A percentile compares a stretch with the other conserved stretches of the same genome.
These are phyloP conservation scores for Penicillium odoratum DNA, from an alignment of 495 filamentous ascomycete species.

Conservation along the genomic window DNA sequence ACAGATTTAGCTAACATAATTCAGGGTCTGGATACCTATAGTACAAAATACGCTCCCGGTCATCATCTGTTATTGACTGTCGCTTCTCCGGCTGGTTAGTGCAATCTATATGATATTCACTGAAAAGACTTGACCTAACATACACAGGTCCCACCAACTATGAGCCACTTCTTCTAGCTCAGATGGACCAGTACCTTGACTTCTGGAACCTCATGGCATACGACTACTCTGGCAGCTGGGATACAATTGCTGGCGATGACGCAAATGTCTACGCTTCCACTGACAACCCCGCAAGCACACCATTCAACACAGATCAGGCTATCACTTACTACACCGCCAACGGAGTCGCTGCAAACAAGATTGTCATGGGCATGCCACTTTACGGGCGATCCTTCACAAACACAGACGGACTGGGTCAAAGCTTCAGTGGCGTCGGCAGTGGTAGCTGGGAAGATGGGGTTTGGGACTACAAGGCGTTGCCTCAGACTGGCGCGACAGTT, in stretches of 20 bases:
- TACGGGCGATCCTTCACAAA: slow-evolving; percentile 79
- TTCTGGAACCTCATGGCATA: slow-evolving; percentile 79
- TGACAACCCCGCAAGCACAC: slow-evolving; percentile 57
- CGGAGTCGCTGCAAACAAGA: slow-evolving; percentile 65
- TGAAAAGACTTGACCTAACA: not conserved
- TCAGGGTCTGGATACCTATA: slow-evolving; percentile 63
- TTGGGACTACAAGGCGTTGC: slow-evolving; percentile 73
- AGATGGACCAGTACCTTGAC: slow-evolving; percentile 70
- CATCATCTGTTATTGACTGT: slow-evolving; percentile 68
- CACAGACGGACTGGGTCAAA: slow-evolving; percentile 67
- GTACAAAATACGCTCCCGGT: slow-evolving; percentile 39
- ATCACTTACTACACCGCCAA: slow-evolving; percentile 59
- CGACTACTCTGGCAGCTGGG: slow-evolving; percentile 74
- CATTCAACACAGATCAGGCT: slow-evolving; percentile 68
- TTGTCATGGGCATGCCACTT: slow-evolving; percentile 81
- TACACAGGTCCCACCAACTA: slow-evolving; percentile 60
- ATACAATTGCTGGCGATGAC: slow-evolving; percentile 65
- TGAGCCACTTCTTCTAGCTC: slow-evolving; percentile 53
- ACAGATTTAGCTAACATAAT: not conserved
- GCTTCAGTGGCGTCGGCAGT: slow-evolving; percentile 66
- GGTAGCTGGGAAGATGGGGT: slow-evolving; percentile 73
- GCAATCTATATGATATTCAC: not conserved
- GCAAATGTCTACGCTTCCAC: slow-evolving; percentile 66
- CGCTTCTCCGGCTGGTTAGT: slow-evolving; percentile 55
- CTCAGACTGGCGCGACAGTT: slow-evolving; percentile 33